Evolutionary conservation across 768 basidiomycete genomes (phyloP).

Genomic region (Tubosaeta brunneosetosa): DNA sequence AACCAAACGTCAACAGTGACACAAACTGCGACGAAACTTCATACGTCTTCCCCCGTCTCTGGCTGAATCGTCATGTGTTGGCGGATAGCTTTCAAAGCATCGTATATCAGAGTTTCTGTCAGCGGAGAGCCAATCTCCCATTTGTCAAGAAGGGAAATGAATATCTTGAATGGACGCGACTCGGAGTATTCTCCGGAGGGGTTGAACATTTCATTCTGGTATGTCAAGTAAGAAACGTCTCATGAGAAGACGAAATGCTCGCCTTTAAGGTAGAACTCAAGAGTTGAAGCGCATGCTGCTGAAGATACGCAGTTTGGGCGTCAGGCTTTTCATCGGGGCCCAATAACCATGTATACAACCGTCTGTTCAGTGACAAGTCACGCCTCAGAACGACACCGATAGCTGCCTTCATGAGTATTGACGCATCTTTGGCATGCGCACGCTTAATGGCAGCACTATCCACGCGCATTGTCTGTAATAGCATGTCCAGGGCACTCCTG

Average conservation of each 20-base stretch:
- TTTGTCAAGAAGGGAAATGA: constrained; percentile 91
- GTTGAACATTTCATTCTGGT: constrained; percentile 70
- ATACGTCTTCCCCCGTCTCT: constrained; percentile 60
- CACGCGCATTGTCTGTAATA: constrained; percentile 69
- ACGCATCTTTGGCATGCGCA: constrained; percentile 67
- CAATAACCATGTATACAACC: constrained; percentile 90
- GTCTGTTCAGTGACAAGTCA: constrained; percentile 88
- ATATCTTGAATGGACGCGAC: constrained; percentile 90
- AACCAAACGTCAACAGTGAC: constrained; percentile 1
- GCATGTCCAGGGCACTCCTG: constrained; percentile 77
- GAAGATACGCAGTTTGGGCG: constrained; percentile 69
- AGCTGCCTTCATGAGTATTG: constrained; percentile 82
- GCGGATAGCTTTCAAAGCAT: constrained; percentile 72
- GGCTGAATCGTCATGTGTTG: constrained; percentile 46
- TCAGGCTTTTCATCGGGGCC: constrained; percentile 77
- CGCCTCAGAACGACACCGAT: constrained; percentile 85
- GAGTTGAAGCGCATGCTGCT: constrained; percentile 64
- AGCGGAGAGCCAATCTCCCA: constrained; percentile 90
- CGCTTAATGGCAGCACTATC: constrained; percentile 68
- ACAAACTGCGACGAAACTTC: constrained; percentile 13
- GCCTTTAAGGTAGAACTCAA: constrained; percentile 69
- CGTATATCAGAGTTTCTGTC: constrained; percentile 73
- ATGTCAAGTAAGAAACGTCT: constrained; percentile 10
- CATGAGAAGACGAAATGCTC: constrained; percentile 6
- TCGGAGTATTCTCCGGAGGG: constrained; percentile 70